These are phyloP conservation scores for Penicillium rolfsii DNA, from an alignment of 2,329 filamentous ascomycete genomes.

Conservation along the genomic window DNA sequence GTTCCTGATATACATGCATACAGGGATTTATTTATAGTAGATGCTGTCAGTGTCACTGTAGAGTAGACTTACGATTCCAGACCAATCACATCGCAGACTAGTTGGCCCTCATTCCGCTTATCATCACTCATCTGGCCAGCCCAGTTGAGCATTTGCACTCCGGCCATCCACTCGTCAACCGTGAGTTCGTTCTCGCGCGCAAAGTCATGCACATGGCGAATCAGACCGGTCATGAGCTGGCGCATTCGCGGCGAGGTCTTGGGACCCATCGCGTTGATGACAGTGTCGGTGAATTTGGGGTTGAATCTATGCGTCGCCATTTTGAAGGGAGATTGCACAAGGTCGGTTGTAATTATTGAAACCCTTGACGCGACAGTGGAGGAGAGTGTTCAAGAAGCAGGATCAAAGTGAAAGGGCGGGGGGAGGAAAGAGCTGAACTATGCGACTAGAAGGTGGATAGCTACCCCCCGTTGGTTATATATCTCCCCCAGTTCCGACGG, in stretches of 20 bases:
- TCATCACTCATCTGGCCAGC: conserved; percentile 65
- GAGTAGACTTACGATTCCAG: conserved; percentile 55
- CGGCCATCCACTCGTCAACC: conserved; percentile 62
- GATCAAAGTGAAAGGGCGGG: neutral
- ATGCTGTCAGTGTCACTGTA: neutral
- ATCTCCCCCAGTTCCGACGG: conserved; percentile 21
- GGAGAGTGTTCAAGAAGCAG: neutral
- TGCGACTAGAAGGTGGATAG: neutral
- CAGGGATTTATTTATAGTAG: neutral
- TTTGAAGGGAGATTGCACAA: conserved; percentile 11
- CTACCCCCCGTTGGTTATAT: conserved; percentile 15
- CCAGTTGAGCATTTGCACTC: conserved; percentile 62
- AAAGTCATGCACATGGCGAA: conserved; percentile 62
- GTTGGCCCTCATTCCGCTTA: conserved; percentile 65
- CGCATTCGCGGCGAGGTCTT: conserved; percentile 69
- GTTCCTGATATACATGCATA: neutral
- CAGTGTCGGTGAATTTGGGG: conserved; percentile 65
- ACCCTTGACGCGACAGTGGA: neutral
- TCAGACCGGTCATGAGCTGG: conserved; percentile 60
- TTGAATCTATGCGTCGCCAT: conserved; percentile 45
- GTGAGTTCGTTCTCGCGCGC: conserved; percentile 62
- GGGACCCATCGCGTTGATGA: conserved; percentile 74
- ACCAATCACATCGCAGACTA: conserved; percentile 62
- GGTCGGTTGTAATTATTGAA: neutral
- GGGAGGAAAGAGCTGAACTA: neutral